Evolutionary conservation across 805 yeast genomes (phyloP), one percentile per base, ranked within the genome.

Genomic region (Hanseniaspora lachancei): DNA sequence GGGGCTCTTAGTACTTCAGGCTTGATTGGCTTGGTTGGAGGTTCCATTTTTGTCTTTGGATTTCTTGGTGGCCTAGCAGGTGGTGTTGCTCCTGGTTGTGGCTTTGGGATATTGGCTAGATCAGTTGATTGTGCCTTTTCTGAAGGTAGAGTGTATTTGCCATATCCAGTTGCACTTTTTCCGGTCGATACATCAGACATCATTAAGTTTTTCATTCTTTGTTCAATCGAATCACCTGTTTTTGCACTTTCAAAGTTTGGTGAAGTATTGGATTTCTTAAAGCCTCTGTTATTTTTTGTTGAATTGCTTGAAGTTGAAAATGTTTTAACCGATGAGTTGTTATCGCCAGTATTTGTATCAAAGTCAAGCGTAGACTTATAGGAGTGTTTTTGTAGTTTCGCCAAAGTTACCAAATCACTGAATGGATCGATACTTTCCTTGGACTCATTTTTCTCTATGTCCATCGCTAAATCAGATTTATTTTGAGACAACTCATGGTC

Each of bases 141-240:
- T 44, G 38, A 59, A 13, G 49, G 35, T 49, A 76, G 82, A 0
- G 89, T 81, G 64, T 77, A 86, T 64, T 79, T 79, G 8, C 96
- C 96, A 66, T 89, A 88, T 0, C 96, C 96, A 5, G 74, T 67
- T 0, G 95, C 95, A 0, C 91, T 81, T 61, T 78, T 82, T 18
- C 69, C 64, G 0, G 77, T 70, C 2, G 77, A 21, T 10, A 60
- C 62, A 15, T 62, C 61, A 7, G 66, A 61, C 23, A 58, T 59
- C 55, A 80, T 65, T 41, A 78, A 68, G 60, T 72, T 73, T 47
- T 75, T 76, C 65, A 81, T 79, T 60, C 85, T 72, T 56, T 76
- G 69, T 61, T 80, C 83, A 46, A 82, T 80, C 0, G 77, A 71
- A 32, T 64, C 66, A 16, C 70, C 60, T 34, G 62, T 47, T 27